Base-by-base conservation (phyloP, 805 yeast genomes). In the Cyberlindnera nakhonratchasimensis region DNA sequence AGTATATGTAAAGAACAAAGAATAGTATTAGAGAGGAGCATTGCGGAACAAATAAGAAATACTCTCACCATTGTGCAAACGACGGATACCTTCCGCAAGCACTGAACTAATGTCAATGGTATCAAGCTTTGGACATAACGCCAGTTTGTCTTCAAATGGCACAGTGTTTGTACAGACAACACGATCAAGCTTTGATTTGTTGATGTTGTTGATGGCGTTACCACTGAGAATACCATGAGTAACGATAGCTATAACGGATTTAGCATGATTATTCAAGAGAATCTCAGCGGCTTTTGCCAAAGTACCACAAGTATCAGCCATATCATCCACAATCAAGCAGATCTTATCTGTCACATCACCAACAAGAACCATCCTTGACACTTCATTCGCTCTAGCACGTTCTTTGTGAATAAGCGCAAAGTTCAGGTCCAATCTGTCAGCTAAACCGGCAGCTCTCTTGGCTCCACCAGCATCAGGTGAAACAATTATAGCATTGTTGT, bases 391-490 rank as follows among this genome's bases (percentile, higher is more conserved):
- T 49, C 82, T 73, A 19, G 84, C 86, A 62, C 95, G 73, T 65
- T 86, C 95, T 62, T 86, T 86, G 64, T 86, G 93, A 53, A 86
- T 85, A 64, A 86, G 75, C 18, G 93, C 93, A 65, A 86, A 86
- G 58, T 83, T 83, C 59, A 83, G 68, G 62, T 86, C 93, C 51
- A 86, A 66, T 47, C 82, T 74, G 61, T 85, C 93, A 39, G 93
- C 93, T 51, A 86, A 68, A 9, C 84, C 81, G 9, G 93, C 93
- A n/a, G 86, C 93, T 66, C 95, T 75, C 60, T 86, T 86, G 44
- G 93, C 93, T 49, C 95, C 95, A 61, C 95, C 95, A 7, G 93
- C 95, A 66, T 86, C 95, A 6, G 95, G 95, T 1, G 93, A 86
- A 14, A 86, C 79, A 41, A 86, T 78, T 40, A 85, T 84, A n/a